Conservation (phyloP, 176 grass and related monocot species). For the Hsuehochloa calcarea region DNA sequence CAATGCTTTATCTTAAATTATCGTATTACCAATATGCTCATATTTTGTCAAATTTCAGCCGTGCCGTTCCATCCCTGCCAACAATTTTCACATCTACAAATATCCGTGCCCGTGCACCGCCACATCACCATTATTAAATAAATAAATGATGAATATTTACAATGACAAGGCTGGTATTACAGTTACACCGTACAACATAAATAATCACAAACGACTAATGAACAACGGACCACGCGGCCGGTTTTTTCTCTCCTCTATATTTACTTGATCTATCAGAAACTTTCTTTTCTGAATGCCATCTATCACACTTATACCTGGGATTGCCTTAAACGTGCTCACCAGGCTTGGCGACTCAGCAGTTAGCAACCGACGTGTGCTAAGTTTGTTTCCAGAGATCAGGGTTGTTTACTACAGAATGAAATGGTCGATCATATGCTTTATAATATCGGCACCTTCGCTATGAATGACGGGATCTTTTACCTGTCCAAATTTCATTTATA, state of each 20-base stretch:
- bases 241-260: neutral
- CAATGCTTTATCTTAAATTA: neutral
- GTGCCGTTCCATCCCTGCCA: neutral
- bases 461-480: constrained; percentile 76
- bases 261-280: neutral
- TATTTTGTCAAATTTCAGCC: neutral
- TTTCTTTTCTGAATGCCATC: neutral
- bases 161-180: neutral
- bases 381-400: constrained; percentile 13
- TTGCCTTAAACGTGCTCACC: constrained; percentile 42
- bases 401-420: constrained; percentile 37
- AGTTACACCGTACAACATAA: constrained; percentile 21
- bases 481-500: constrained; percentile 41
- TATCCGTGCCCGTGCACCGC: neutral
- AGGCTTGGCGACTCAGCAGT: constrained; percentile 35
- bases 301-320: constrained; percentile 31
- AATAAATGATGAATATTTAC: constrained; percentile 34
- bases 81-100: neutral
- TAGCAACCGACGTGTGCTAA: constrained; percentile 30
- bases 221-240: neutral
- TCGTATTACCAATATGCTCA: neutral
- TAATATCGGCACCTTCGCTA: constrained; percentile 79
- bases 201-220: neutral
- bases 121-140: neutral
- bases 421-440: constrained; percentile 84